Percentiles rank a stretch among this genome's conserved stretches.
Evolutionary conservation across 331 rosid species (phyloP).

Genomic region (Spiraea crenata): DNA sequence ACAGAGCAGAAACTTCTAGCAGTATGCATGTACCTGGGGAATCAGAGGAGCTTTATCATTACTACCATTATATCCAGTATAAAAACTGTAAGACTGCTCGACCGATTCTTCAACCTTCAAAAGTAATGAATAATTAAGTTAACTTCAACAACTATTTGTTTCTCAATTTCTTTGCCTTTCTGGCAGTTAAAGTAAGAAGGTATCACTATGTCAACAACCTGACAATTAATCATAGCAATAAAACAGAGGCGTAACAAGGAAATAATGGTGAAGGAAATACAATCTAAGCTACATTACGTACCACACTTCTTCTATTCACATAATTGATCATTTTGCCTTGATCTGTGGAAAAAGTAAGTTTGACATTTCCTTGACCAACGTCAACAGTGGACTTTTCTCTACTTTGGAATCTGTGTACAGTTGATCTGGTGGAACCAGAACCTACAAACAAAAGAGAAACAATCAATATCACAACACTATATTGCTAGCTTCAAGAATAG

Average conservation of each 20-base stretch:
- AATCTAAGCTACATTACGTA: constrained; percentile 23
- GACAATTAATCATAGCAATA: not conserved
- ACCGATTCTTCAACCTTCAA: constrained; percentile 49
- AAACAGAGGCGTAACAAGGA: not conserved
- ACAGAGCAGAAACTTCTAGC: not conserved
- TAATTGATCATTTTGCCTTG: constrained; percentile 37
- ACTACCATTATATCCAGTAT: constrained; percentile 45
- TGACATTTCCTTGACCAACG: constrained; percentile 52
- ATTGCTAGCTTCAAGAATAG: not conserved
- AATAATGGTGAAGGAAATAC: constrained; percentile 1
- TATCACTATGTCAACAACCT: not conserved
- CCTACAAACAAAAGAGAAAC: constrained; percentile 43
- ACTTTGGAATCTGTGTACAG: constrained; percentile 40
- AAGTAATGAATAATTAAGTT: constrained; percentile 14
- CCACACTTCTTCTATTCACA: constrained; percentile 42
- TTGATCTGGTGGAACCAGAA: constrained; percentile 52
- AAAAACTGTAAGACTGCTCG: constrained; percentile 45
- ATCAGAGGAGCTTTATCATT: constrained; percentile 44
- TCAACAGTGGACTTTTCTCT: constrained; percentile 35
- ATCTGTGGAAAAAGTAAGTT: constrained; percentile 42
- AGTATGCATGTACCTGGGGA: constrained; percentile 38
- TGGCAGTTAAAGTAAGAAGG: not conserved
- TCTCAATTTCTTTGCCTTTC: not conserved
- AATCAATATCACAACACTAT: not conserved
- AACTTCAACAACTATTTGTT: constrained; percentile 1